Evolutionary conservation across 768 basidiomycete species (phyloP).

Genomic region (Pisolithus microcarpus): DNA sequence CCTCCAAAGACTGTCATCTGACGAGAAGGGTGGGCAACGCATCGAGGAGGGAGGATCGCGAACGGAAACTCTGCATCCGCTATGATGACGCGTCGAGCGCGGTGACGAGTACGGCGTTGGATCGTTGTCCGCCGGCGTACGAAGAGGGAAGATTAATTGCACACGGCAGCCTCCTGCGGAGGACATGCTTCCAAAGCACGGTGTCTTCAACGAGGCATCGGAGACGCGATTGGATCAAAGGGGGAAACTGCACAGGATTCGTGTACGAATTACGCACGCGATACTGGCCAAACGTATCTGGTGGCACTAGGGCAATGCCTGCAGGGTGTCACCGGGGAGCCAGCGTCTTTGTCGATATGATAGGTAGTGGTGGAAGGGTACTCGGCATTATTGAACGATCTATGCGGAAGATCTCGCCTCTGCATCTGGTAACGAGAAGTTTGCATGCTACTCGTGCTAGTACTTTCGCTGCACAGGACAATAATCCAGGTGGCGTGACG

Average conservation of each 20-base stretch:
- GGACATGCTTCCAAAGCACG: conserved; percentile 13
- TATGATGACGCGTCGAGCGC: conserved; percentile 3
- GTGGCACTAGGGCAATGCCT: conserved; percentile 1
- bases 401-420: conserved; percentile 2
- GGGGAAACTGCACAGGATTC: conserved; percentile 11
- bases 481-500: conserved; percentile 3
- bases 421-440: not conserved
- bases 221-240: conserved; percentile 3
- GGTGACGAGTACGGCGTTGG: conserved; percentile 7
- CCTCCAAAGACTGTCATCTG: not conserved
- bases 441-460: not conserved
- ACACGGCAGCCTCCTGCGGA: conserved; percentile 2
- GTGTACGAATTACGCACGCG: conserved; percentile 1
- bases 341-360: conserved; percentile 3
- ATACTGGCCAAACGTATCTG: not conserved
- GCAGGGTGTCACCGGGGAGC: conserved; percentile 1
- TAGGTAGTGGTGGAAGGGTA: conserved; percentile 2
- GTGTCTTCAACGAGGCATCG: conserved; percentile 10
- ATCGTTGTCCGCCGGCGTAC: conserved; percentile 4
- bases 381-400: not conserved
- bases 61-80: not conserved
- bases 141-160: conserved; percentile 8
- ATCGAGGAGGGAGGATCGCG: conserved; percentile 10
- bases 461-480: conserved; percentile 3
- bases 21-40: conserved; percentile 11